Conservation (phyloP, 2,329 filamentous ascomycete species). For the Chaetomium strumarium region DNA sequence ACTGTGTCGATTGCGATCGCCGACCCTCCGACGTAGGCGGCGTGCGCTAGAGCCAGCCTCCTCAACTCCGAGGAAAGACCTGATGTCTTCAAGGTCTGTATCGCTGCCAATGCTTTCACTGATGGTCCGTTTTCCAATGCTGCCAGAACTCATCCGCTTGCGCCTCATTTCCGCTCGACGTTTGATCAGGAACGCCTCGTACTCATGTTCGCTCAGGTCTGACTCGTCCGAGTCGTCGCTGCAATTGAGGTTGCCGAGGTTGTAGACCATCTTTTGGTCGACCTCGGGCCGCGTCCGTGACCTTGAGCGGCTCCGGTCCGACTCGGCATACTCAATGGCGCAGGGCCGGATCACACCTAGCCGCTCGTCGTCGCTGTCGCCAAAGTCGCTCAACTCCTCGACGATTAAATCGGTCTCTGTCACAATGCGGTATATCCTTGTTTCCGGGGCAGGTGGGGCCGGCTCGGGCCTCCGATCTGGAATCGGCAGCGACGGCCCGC, state of each 20-base stretch:
- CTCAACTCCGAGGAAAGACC: slow-evolving; percentile 34
- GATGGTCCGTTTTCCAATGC: slow-evolving; percentile 49
- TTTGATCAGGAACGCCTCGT: slow-evolving; percentile 34
- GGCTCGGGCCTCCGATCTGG: slow-evolving; percentile 17
- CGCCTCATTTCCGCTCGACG: slow-evolving; percentile 40
- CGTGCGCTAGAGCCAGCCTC: slow-evolving; percentile 45
- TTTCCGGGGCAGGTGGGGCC: slow-evolving; percentile 15
- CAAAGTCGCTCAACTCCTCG: slow-evolving; percentile 42
- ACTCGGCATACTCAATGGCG: slow-evolving; percentile 41
- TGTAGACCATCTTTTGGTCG: slow-evolving; percentile 39
- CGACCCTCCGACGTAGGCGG: slow-evolving; percentile 41
- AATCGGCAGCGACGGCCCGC: slow-evolving; percentile 22
- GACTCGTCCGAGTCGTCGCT: slow-evolving; percentile 35
- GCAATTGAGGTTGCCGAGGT: slow-evolving; percentile 42
- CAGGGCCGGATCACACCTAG: slow-evolving; percentile 39
- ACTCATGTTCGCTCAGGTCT: slow-evolving; percentile 35
- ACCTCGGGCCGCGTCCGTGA: slow-evolving; percentile 33
- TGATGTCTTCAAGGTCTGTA: slow-evolving; percentile 38
- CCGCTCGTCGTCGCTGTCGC: slow-evolving; percentile 40
- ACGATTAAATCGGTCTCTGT: slow-evolving; percentile 32
- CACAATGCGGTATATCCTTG: slow-evolving; percentile 16
- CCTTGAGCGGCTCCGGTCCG: slow-evolving; percentile 37
- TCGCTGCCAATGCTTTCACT: slow-evolving; percentile 46
- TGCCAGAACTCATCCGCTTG: slow-evolving; percentile 45
- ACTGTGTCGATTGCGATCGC: slow-evolving; percentile 42